Conservation (phyloP, 108 stramenopile genomes). For the Stephanodiscus minutulus region DNA sequence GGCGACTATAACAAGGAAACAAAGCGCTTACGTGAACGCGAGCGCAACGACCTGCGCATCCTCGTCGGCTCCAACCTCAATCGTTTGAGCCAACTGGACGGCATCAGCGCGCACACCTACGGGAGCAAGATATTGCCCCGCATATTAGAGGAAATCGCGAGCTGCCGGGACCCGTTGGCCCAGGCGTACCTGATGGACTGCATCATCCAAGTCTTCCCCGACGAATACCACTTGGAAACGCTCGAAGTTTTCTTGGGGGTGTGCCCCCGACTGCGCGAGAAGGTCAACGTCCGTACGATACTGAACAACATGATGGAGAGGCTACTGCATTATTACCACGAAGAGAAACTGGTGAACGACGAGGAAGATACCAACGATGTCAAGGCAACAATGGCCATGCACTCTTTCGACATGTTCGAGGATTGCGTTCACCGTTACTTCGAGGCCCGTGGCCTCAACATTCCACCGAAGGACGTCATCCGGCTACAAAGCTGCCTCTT, state of each 20-base stretch:
- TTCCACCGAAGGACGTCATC: constrained; percentile 85
- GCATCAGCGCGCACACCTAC: constrained; percentile 86
- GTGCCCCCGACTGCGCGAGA: constrained; percentile 89
- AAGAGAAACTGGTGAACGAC: constrained; percentile 71
- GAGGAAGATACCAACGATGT: constrained; percentile 84
- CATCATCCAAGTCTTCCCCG: constrained; percentile 97
- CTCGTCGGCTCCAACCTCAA: constrained; percentile 97
- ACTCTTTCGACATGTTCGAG: constrained; percentile 93
- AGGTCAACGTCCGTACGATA: constrained; percentile 95
- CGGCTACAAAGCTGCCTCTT: constrained; percentile 91
- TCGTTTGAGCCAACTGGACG: constrained; percentile 91
- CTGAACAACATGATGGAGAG: constrained; percentile 94
- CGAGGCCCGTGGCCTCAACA: constrained; percentile 80
- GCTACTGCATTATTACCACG: constrained; percentile 79
- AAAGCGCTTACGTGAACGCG: constrained; percentile 90
- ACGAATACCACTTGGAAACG: constrained; percentile 97
- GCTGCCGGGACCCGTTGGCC: constrained; percentile 93
- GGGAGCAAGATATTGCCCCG: constrained; percentile 80
- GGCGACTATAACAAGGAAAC: constrained; percentile 80
- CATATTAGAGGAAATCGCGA: constrained; percentile 88
- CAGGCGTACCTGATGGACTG: constrained; percentile 99
- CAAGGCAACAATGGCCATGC: constrained; percentile 61
- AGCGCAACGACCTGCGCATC: constrained; percentile 95
- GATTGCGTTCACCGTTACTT: constrained; percentile 88
- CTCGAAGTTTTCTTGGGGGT: constrained; percentile 88